A percentile compares a stretch with the other conserved stretches of the same genome.
Conservation (phyloP, 306 rosid genomes). For the Rosa lucieae region DNA sequence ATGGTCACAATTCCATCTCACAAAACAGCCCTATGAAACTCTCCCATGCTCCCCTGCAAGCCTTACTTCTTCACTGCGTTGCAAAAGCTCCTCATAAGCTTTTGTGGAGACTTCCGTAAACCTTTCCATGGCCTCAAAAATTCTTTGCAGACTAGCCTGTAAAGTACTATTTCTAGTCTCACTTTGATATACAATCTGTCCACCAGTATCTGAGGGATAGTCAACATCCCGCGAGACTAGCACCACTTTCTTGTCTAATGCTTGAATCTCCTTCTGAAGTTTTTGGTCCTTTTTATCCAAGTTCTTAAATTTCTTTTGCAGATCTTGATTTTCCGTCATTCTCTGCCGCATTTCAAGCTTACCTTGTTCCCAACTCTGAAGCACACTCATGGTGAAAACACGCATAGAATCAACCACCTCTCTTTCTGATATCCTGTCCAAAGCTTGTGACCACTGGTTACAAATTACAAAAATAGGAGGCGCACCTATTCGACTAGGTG, state of each 20-base stretch:
- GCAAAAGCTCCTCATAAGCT: slow-evolving; percentile 83
- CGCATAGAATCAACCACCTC: slow-evolving; percentile 89
- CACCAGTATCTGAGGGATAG: slow-evolving; percentile 51
- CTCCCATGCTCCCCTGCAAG: slow-evolving; percentile 38
- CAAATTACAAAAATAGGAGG: slow-evolving; percentile 91
- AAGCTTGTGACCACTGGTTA: slow-evolving; percentile 92
- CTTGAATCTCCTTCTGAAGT: slow-evolving; percentile 82
- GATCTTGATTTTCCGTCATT: slow-evolving; percentile 68
- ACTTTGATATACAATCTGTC: slow-evolving; percentile 63
- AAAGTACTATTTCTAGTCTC: slow-evolving; percentile 72
- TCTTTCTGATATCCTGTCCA: slow-evolving; percentile 85
- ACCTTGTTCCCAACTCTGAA: slow-evolving; percentile 87
- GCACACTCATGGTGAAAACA: slow-evolving; percentile 65
- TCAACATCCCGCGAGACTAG: slow-evolving; percentile 56
- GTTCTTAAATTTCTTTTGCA: slow-evolving; percentile 66
- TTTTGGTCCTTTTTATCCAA: slow-evolving; percentile 85
- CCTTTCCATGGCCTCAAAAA: slow-evolving; percentile 96
- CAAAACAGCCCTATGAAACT: slow-evolving; percentile 31
- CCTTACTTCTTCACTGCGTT: slow-evolving; percentile 65
- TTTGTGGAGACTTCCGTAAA: slow-evolving; percentile 63
- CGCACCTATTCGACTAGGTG: slow-evolving; percentile 92
- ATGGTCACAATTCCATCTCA: slow-evolving; percentile 17
- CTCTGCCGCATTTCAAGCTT: slow-evolving; percentile 68
- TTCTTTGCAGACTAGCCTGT: slow-evolving; percentile 79
- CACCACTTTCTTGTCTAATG: slow-evolving; percentile 69